Base-by-base conservation (phyloP, 345 rosid genomes). In the Salix purpurea region DNA sequence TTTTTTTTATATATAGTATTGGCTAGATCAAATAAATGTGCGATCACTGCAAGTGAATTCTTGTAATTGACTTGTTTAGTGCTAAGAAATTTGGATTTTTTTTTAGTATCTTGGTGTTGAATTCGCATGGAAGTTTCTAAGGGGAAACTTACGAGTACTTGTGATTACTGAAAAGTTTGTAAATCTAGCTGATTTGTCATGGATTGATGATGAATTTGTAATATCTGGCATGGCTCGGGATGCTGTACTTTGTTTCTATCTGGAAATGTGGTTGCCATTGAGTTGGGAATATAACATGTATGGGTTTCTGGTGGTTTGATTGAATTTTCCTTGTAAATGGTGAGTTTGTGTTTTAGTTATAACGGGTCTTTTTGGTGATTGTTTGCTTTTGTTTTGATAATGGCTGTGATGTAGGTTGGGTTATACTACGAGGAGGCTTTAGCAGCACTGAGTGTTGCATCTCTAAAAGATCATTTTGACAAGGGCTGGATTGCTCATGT, bases 381-480 rank as follows among this genome's bases (percentile, higher is more conserved):
- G 48, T 70, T 24, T 58, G 11, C 8, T 24, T 36, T 26, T 54
- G 4, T 48, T 68, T n/a, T 67, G 18, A 7, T 71, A 19, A 46
- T 48, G 73, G n/a, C 67, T 32, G 73, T 4, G 46, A 26, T 84
- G 72, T 81, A 96, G 99, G 99, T 87, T 75, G 96, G 98, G 64
- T 74, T 93, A 60, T 96, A 86, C 84, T 96, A 96, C 40, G 99
- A 96, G 86, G 99, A 96, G 85, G 96, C 98, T 76, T 87, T 90
- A 46, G 94, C 90, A 12, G 91, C 95, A 52, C 82, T 93, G 30
- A 89, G 64, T 78, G 87, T 83, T 70, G 81, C 90, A 40, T 94
- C 99, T 15, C 73, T 96, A 82, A 96, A 89, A 81, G 98, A 96
- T 86, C 99, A 96, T 87, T 96, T 96, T 68, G 99, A 96, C 74